Conservation (phyloP, 176 grass and related monocot species). For the Dactylis glomerata region DNA sequence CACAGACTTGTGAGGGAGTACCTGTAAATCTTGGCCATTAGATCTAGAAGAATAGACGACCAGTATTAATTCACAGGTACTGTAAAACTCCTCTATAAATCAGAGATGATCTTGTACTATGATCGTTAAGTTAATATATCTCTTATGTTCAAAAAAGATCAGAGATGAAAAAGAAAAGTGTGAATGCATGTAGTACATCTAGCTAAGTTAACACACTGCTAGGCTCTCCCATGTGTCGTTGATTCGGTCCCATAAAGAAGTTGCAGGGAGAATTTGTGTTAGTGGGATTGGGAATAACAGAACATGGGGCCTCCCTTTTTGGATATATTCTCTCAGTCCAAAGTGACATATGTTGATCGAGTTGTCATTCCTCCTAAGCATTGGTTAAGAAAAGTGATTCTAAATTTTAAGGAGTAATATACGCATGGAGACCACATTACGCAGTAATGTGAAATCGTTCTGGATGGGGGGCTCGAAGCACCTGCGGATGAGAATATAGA, state of each 20-base stretch:
- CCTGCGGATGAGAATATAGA: not conserved
- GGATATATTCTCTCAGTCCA: slow-evolving; percentile 55
- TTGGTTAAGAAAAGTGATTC: not conserved
- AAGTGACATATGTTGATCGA: slow-evolving; percentile 35
- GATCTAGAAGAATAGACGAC: too few species aligned
- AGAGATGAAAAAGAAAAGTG: not conserved
- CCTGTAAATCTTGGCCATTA: too few species aligned
- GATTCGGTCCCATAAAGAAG: slow-evolving; percentile 83
- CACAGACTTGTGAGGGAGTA: too few species aligned
- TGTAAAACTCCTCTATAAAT: too few species aligned
- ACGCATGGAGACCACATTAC: not conserved
- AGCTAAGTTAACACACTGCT: slow-evolving; percentile 33
- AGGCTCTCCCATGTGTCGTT: slow-evolving; percentile 48
- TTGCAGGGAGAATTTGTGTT: slow-evolving; percentile 60
- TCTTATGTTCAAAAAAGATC: too few species aligned
- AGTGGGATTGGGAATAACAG: slow-evolving; percentile 76
- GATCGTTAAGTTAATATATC: too few species aligned
- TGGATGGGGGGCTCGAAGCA: not conserved
- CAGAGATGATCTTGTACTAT: too few species aligned
- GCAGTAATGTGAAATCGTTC: not conserved
- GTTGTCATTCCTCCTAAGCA: slow-evolving; percentile 28
- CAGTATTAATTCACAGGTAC: too few species aligned
- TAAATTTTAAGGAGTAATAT: not conserved
- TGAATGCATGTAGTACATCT: not conserved
- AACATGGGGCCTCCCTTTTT: slow-evolving; percentile 73